A percentile compares a stretch with the other conserved stretches of the same genome.
phyloP scores from a whole-genome alignment of 2,329 filamentous ascomycete species.

The Cladosporium sp. region DNA sequence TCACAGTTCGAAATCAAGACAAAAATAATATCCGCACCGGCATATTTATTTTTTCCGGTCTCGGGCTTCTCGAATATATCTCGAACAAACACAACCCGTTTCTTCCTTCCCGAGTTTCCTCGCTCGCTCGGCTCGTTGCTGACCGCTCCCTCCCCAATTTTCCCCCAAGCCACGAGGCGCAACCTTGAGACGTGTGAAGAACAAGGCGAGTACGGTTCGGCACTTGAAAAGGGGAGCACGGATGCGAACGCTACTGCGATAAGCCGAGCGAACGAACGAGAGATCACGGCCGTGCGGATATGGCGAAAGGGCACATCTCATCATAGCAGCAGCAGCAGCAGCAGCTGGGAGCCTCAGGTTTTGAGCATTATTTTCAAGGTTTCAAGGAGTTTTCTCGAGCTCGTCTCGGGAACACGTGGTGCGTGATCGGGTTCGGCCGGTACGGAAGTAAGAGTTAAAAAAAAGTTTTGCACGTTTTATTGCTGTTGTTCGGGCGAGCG shows the following conservation, averaged over 20 bases:
- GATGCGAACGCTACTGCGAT: conserved; percentile 1
- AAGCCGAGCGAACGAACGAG: neutral
- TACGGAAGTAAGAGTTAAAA: neutral
- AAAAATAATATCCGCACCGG: neutral
- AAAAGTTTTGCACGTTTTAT: neutral
- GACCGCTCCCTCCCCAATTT: neutral
- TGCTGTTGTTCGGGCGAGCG: too few relatives aligned
- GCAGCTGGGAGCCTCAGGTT: neutral
- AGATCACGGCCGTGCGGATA: conserved; percentile 4
- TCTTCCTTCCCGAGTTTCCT: neutral
- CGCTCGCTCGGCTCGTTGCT: neutral
- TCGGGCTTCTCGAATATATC: neutral
- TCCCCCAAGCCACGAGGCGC: neutral
- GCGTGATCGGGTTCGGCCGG: neutral
- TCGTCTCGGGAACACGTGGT: neutral
- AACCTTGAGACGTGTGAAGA: neutral
- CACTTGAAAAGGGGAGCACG: neutral
- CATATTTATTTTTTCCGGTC: neutral
- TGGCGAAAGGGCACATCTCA: neutral
- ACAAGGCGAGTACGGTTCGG: neutral
- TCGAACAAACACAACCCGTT: neutral
- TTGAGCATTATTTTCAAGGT: too few relatives aligned
- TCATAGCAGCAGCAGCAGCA: neutral
- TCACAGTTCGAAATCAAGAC: neutral
- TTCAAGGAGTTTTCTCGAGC: neutral